Percentiles rank a stretch among this genome's conserved stretches.
These are phyloP conservation scores for Zygosaccharomyces sapae DNA, from an alignment of 1,139 yeast genomes.

Conservation along the genomic window DNA sequence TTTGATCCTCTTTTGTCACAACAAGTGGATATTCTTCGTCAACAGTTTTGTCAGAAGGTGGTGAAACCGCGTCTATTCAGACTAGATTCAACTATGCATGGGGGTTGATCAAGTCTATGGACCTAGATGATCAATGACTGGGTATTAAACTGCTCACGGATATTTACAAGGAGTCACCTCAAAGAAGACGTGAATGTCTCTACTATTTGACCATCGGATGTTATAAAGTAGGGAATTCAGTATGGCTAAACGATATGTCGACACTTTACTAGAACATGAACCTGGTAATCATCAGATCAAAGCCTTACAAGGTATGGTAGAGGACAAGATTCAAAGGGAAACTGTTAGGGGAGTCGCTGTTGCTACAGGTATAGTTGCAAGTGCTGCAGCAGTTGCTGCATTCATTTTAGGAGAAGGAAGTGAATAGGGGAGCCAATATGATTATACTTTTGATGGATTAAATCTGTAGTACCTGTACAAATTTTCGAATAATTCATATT, in stretches of 20 bases:
- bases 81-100: conserved; percentile 92
- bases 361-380: conserved; percentile 78
- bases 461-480: no score
- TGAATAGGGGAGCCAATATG: neutral
- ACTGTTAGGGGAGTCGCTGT: conserved; percentile 86
- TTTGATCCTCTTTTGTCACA: conserved; percentile 63
- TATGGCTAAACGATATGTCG: conserved; percentile 82
- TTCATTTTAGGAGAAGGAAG: conserved; percentile 40
- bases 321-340: conserved; percentile 75
- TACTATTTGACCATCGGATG: conserved; percentile 87
- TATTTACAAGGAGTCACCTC: conserved; percentile 72
- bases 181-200: conserved; percentile 81
- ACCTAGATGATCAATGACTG: conserved; percentile 59
- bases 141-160: conserved; percentile 76
- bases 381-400: conserved; percentile 70
- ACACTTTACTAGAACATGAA: conserved; percentile 68
- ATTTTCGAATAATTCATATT: neutral
- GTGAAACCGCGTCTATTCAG: conserved; percentile 71
- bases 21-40: conserved; percentile 68
- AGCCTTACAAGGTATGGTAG: conserved; percentile 68
- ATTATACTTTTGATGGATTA: no score
- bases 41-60: conserved; percentile 74
- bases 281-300: conserved; percentile 79
- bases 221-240: conserved; percentile 83
- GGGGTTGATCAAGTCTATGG: conserved; percentile 78